Evolutionary conservation across 225 moss, liverwort and hornwort genomes (phyloP).

Genomic region (Asterella californica): DNA sequence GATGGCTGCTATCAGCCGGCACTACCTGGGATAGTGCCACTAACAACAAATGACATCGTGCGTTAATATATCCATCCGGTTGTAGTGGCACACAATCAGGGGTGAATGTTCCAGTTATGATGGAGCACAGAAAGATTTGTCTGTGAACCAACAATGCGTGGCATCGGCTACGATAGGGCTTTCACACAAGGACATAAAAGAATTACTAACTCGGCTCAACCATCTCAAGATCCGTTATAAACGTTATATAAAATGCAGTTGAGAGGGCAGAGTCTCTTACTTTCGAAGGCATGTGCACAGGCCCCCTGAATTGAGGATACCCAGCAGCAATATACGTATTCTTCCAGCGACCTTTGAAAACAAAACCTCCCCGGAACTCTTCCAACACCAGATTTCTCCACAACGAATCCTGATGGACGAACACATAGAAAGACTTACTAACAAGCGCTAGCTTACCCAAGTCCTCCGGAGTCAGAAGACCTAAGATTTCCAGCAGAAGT

Average conservation of each 20-base stretch:
- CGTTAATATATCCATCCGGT: too few relatives aligned
- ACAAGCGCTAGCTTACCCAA: conserved; percentile 64
- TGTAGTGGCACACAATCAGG: too few relatives aligned
- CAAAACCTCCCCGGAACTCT: conserved; percentile 51
- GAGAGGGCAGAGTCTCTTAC: conserved; percentile 25
- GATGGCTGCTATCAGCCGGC: too few relatives aligned
- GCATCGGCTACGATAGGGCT: neutral
- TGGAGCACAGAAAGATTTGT: neutral
- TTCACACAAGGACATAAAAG: neutral
- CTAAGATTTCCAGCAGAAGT: conserved; percentile 55
- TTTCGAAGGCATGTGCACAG: conserved; percentile 71
- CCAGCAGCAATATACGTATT: conserved; percentile 54
- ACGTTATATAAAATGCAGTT: too few relatives aligned
- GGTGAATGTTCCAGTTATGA: neutral
- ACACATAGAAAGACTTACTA: conserved; percentile 79
- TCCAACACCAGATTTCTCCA: conserved; percentile 78
- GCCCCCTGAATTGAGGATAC: conserved; percentile 40
- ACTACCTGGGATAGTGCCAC: too few relatives aligned
- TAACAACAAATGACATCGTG: too few relatives aligned
- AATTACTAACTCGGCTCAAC: neutral
- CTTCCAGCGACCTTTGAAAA: conserved; percentile 69
- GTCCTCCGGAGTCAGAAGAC: conserved; percentile 51
- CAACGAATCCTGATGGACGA: conserved; percentile 80
- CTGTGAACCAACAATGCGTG: neutral
- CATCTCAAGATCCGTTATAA: neutral